Conservation (phyloP, 345 rosid genomes). For the Linum lewisii region DNA sequence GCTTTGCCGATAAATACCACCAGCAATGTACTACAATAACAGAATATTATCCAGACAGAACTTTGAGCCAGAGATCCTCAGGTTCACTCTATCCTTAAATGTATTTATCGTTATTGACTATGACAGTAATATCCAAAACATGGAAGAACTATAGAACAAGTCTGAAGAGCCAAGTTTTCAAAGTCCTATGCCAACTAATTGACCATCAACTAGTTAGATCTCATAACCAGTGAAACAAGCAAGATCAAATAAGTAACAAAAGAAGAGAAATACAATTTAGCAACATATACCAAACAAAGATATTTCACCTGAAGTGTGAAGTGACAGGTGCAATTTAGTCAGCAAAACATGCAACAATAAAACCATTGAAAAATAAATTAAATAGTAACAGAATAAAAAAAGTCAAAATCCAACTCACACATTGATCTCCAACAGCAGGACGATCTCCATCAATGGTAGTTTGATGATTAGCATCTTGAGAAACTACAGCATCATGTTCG, state of each 20-base stretch:
- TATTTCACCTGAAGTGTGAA: not conserved
- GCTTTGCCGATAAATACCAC: not conserved
- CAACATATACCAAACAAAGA: not conserved
- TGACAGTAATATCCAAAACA: no score
- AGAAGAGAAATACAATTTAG: not conserved
- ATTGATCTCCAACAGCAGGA: constrained; percentile 22
- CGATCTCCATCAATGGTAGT: constrained; percentile 28
- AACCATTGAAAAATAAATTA: constrained; percentile 5
- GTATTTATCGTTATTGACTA: no score
- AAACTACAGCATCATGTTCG: constrained; percentile 18
- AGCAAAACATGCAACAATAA: not conserved
- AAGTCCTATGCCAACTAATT: not conserved
- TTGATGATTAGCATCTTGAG: constrained; percentile 29
- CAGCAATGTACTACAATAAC: not conserved
- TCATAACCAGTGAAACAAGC: not conserved
- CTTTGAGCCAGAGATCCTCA: not conserved
- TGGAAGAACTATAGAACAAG: no score
- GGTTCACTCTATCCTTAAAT: no score
- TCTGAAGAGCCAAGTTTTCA: no score
- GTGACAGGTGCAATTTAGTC: not conserved
- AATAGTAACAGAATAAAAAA: not conserved
- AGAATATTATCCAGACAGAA: not conserved
- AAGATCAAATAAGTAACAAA: not conserved
- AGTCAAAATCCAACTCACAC: constrained; percentile 30
- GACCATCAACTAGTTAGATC: not conserved